Percentiles rank a stretch among this genome's conserved stretches.
Evolutionary conservation across 148 eudicot species (phyloP).

Genomic region (Camellia sinensis): DNA sequence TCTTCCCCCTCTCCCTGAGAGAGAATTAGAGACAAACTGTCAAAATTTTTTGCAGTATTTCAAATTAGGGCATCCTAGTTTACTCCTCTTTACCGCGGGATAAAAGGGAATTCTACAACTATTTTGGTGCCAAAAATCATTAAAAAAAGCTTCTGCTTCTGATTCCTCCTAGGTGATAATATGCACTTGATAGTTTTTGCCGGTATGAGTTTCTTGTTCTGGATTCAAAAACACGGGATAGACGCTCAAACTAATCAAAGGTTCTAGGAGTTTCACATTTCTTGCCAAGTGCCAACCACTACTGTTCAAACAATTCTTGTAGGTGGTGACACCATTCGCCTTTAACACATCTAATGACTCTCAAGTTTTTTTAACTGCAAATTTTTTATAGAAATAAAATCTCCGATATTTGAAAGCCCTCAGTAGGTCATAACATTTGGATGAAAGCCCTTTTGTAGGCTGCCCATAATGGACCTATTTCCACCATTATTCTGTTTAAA

Average conservation of each 20-base stretch:
- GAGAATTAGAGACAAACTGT: too few species aligned
- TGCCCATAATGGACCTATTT: not conserved
- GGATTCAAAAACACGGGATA: not conserved
- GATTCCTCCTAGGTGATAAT: not conserved
- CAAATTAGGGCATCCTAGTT: not conserved
- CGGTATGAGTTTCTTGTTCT: not conserved
- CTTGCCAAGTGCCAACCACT: not conserved
- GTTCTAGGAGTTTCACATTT: not conserved
- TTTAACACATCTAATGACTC: not conserved
- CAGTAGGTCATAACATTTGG: too few species aligned
- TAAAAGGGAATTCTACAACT: not conserved
- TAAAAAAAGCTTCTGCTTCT: not conserved
- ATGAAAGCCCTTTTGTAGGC: not conserved
- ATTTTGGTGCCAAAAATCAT: not conserved
- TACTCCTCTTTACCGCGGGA: not conserved
- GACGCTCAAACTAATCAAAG: not conserved
- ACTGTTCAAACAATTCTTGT: not conserved
- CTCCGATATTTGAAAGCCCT: not conserved
- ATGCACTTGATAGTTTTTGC: not conserved
- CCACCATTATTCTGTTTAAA: too few species aligned
- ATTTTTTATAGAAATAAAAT: too few species aligned
- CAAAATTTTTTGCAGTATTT: not conserved
- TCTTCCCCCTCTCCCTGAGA: too few species aligned
- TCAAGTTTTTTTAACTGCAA: too few species aligned
- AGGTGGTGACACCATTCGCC: not conserved